These are phyloP conservation scores for Penicillium occitanis DNA, from an alignment of 2,329 filamentous ascomycete genomes.

Conservation along the genomic window DNA sequence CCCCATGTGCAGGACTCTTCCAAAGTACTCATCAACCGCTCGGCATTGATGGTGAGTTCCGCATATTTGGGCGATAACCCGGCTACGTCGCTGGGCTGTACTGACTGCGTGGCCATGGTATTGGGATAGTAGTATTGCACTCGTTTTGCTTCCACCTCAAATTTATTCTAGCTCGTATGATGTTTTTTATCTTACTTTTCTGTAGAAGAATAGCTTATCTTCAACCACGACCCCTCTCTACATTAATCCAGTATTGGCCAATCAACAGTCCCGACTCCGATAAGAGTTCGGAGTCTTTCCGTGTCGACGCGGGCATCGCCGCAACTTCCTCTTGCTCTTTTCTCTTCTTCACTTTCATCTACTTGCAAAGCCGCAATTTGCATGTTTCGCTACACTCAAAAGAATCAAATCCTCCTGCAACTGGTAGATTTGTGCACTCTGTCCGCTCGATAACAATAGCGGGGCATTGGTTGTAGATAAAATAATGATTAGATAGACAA, in stretches of 20 bases:
- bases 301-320: background rate
- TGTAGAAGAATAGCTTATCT: background rate
- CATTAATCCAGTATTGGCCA: background rate
- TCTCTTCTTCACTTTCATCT: background rate
- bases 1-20: slow-evolving; percentile 14
- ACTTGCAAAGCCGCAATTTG: background rate
- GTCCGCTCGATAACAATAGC: background rate
- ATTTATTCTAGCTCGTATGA: background rate
- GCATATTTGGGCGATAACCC: slow-evolving; percentile 6
- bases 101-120: background rate
- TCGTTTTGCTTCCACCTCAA: background rate
- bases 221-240: background rate
- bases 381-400: background rate
- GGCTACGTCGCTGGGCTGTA: background rate
- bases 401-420: background rate
- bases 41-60: slow-evolving; percentile 8
- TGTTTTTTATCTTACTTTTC: background rate
- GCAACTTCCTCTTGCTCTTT: background rate
- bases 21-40: slow-evolving; percentile 7
- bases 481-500: background rate
- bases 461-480: background rate
- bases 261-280: background rate
- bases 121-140: background rate
- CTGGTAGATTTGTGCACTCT: background rate
- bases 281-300: background rate